Percentiles rank a stretch among this genome's conserved stretches.
These are phyloP conservation scores for Xylaria sp. DNA, from an alignment of 495 filamentous ascomycete genomes.

Conservation along the genomic window DNA sequence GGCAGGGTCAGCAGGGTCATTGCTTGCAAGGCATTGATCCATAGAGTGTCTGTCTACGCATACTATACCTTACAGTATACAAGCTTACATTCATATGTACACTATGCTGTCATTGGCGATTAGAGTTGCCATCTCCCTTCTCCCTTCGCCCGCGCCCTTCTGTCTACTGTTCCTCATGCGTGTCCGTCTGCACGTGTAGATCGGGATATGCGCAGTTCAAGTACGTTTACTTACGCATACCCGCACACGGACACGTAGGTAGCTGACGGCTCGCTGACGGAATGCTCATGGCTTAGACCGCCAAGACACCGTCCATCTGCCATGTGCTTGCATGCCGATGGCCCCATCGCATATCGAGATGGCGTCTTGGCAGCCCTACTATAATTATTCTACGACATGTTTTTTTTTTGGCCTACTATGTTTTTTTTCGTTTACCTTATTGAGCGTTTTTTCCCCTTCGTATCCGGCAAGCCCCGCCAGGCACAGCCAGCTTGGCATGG, in stretches of 20 bases:
- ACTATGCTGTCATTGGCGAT: background rate
- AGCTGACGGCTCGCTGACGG: conserved; percentile 9
- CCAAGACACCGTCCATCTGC: conserved; percentile 16
- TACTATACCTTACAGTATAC: background rate
- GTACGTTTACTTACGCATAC: conserved; percentile 2
- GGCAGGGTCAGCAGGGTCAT: background rate
- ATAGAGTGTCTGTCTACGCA: background rate
- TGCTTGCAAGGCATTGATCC: conserved; percentile 4
- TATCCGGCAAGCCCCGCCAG: conserved; percentile 20
- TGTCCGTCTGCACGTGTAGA: background rate
- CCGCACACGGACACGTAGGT: conserved; percentile 1
- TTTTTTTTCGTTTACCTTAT: background rate
- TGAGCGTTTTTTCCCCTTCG: conserved; percentile 2
- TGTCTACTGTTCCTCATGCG: background rate
- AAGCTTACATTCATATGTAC: background rate
- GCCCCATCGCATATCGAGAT: conserved; percentile 19
- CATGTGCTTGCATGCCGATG: conserved; percentile 12
- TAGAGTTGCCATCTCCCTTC: background rate
- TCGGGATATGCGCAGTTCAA: background rate
- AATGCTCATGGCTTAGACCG: conserved; percentile 11
- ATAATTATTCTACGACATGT: no score
- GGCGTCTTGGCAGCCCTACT: conserved; percentile 15
- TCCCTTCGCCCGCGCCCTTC: background rate
- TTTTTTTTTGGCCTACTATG: background rate
- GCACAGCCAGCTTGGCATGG: conserved; percentile 5